A percentile compares a stretch with the other conserved stretches of the same genome.
Conservation (phyloP, 2,329 filamentous ascomycete genomes). For the Fusarium praegraminearum region DNA sequence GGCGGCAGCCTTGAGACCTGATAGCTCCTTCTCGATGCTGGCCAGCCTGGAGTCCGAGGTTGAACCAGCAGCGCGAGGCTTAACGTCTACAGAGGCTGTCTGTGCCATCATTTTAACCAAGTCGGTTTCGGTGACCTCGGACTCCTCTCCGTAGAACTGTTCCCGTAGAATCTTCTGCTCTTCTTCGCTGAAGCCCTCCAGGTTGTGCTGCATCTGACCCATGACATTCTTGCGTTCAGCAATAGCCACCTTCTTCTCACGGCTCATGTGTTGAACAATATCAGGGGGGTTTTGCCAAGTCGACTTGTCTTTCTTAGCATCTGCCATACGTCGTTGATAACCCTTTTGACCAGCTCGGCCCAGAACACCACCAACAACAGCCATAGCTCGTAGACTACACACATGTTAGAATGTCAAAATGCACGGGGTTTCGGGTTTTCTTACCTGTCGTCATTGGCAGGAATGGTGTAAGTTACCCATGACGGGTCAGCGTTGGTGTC, state of each 20-base stretch:
- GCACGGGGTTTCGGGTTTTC: conserved; percentile 37
- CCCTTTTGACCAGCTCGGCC: conserved; percentile 86
- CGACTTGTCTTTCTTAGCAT: conserved; percentile 71
- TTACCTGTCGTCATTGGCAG: conserved; percentile 94
- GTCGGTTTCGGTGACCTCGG: conserved; percentile 53
- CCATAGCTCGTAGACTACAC: conserved; percentile 79
- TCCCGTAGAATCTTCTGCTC: conserved; percentile 52
- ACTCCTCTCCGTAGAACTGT: conserved; percentile 43
- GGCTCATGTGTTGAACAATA: conserved; percentile 55
- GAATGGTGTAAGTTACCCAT: conserved; percentile 96
- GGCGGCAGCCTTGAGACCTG: not conserved
- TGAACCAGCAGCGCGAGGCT: conserved; percentile 22
- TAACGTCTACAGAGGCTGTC: conserved; percentile 30
- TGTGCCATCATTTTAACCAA: conserved; percentile 53
- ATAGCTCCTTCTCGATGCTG: conserved; percentile 2
- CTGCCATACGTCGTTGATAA: conserved; percentile 72
- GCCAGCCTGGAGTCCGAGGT: not conserved
- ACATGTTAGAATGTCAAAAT: conserved; percentile 42
- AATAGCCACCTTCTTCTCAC: conserved; percentile 49
- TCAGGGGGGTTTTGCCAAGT: conserved; percentile 68
- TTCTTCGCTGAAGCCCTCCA: conserved; percentile 55
- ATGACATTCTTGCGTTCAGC: conserved; percentile 53
- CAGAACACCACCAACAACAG: conserved; percentile 85
- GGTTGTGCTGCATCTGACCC: conserved; percentile 52
- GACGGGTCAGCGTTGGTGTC: conserved; percentile 94